Conservation (phyloP, 768 basidiomycete genomes). For the Leccinum barrowsii region DNA sequence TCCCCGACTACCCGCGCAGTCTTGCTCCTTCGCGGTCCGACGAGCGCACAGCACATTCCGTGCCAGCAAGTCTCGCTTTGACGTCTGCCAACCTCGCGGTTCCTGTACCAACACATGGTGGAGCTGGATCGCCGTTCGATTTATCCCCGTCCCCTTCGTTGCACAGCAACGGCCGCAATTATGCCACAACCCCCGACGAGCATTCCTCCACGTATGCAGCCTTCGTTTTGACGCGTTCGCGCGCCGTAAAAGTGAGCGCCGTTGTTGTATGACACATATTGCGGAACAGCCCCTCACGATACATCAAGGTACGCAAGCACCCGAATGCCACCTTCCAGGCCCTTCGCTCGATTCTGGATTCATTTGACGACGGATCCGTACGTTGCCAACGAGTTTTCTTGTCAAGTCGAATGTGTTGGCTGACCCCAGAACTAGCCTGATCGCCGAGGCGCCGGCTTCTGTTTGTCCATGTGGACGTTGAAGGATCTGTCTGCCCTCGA, state of each 20-base stretch:
- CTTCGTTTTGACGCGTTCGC: conserved; percentile 49
- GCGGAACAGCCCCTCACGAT: background rate
- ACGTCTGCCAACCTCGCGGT: conserved; percentile 4
- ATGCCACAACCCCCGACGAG: conserved; percentile 10
- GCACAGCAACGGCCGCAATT: conserved; percentile 5
- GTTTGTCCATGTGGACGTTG: conserved; percentile 49
- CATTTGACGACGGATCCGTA: conserved; percentile 21
- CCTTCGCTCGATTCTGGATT: conserved; percentile 25
- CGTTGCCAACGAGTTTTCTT: conserved; percentile 1
- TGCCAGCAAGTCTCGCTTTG: background rate
- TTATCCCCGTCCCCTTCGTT: conserved; percentile 25
- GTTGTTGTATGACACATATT: background rate
- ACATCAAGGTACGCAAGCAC: conserved; percentile 25
- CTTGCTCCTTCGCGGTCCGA: conserved; percentile 1
- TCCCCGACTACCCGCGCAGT: background rate
- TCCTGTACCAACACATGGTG: background rate
- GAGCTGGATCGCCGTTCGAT: conserved; percentile 30
- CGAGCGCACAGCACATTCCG: conserved; percentile 1
- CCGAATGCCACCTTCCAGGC: conserved; percentile 20
- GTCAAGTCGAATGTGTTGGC: background rate
- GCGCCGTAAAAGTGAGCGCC: conserved; percentile 49
- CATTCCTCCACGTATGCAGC: conserved; percentile 26
- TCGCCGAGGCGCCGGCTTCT: conserved; percentile 13
- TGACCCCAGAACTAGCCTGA: conserved; percentile 17
- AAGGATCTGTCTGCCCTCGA: conserved; percentile 35